Evolutionary conservation across 164 flowering plant genomes (phyloP), one percentile per base, ranked within the genome.

Genomic region (Akebia trifoliata): DNA sequence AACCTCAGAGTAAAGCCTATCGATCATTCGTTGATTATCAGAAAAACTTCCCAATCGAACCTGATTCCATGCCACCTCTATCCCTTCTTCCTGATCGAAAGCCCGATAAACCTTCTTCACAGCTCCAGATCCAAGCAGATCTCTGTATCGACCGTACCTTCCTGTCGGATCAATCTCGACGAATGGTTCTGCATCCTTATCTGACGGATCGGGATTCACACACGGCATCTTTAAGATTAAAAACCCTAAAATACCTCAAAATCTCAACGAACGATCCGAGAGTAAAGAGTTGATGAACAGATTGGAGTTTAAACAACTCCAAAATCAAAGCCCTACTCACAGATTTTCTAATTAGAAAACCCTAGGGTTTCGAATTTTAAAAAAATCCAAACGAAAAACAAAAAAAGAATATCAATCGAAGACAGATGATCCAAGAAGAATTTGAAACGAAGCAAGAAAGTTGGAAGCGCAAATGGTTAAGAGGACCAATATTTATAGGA

Each of bases 1-100:
- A 6, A 83, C 84, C 50, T 85, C 84, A 0, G 83, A 65, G 56
- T 24, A 72, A 11, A 85, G 63, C 29, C 84, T 36, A 7, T 77
- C 75, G 0, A 80, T 51, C 60, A 76, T 67, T 6, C 65, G 8
- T 1, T 60, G 55, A 35, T 82, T 76, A 0, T 74, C 56, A 6
- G n/a, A 29, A 37, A 82, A 74, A 40, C 59, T 58, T 6, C 75
- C 22, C n/a, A 82, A 54, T 29, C 66, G 68, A 4, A 85, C 81
- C 51, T 76, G 85, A 69, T 78, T 82, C 87, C 87, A 82, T 0
- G 87, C 90, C n/a, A 85, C 84, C 35, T 85, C 92, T 1, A 82
- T 82, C 0, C 92, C 92, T 66, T 79, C 84, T 40, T 82, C 83
- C 43, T 81, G 88, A 55, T 85, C 88, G 20, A 85, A 85, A 0